Evolutionary conservation across 257 asterid genomes (phyloP).

Genomic region (Fraxinus quadrangulata): DNA sequence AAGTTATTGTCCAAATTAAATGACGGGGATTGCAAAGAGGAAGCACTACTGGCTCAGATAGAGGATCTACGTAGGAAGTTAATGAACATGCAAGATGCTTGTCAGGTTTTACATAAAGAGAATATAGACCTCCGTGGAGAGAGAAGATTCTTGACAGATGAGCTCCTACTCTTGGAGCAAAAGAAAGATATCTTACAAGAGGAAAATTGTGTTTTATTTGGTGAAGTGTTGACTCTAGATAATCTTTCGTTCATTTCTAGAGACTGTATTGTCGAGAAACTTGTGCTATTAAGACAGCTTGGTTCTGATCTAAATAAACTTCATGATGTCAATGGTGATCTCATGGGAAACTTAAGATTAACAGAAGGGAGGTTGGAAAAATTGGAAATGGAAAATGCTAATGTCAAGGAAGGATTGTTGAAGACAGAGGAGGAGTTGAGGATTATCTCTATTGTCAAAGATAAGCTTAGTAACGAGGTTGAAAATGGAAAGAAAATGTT

Average conservation of each 20-base stretch:
- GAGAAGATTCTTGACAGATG: slow-evolving; percentile 47
- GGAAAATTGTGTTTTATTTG: slow-evolving; percentile 50
- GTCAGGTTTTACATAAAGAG: slow-evolving; percentile 47
- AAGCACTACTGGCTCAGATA: slow-evolving; percentile 42
- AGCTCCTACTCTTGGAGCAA: slow-evolving; percentile 45
- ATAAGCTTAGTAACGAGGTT: slow-evolving; percentile 44
- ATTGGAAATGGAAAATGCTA: slow-evolving; percentile 47
- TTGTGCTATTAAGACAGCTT: slow-evolving; percentile 46
- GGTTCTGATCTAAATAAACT: slow-evolving; percentile 44
- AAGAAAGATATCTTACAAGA: slow-evolving; percentile 50
- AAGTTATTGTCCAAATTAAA: slow-evolving; percentile 46
- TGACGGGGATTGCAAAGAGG: slow-evolving; percentile 53
- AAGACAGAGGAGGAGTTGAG: slow-evolving; percentile 46
- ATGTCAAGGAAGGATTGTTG: slow-evolving; percentile 48
- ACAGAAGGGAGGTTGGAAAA: slow-evolving; percentile 55
- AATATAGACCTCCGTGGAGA: slow-evolving; percentile 45
- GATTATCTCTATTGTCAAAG: slow-evolving; percentile 33
- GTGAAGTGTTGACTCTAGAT: slow-evolving; percentile 52
- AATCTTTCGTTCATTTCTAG: slow-evolving; percentile 54
- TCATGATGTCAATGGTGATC: slow-evolving; percentile 40
- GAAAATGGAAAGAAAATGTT: slow-evolving; percentile 43
- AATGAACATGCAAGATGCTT: slow-evolving; percentile 39
- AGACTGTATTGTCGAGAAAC: slow-evolving; percentile 55
- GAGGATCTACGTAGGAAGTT: slow-evolving; percentile 47
- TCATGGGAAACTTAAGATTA: slow-evolving; percentile 46